These are phyloP conservation scores for Yamadazyma ubonensis DNA, from an alignment of 805 yeast species.

Conservation along the genomic window DNA sequence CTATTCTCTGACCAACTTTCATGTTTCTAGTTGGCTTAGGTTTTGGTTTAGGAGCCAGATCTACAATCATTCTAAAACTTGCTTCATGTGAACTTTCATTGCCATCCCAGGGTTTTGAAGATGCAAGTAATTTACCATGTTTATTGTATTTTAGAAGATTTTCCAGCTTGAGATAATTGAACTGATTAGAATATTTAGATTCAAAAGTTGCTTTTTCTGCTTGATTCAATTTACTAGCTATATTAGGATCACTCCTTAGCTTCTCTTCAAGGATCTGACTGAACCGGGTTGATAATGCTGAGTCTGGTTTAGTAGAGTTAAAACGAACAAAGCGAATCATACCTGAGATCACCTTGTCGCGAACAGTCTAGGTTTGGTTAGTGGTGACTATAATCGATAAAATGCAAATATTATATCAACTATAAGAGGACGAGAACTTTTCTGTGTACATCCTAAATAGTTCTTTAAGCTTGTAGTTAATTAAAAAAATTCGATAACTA, in stretches of 20 bases:
- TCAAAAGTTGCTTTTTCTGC: conserved; percentile 12
- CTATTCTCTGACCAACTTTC: conserved; percentile 33
- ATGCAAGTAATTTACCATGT: conserved; percentile 29
- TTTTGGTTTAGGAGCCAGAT: conserved; percentile 26
- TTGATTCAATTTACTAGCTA: conserved; percentile 4
- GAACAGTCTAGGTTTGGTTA: neutral
- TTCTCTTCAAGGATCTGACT: conserved; percentile 33
- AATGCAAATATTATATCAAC: too few species aligned
- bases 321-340: conserved; percentile 5
- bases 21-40: conserved; percentile 18
- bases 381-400: neutral
- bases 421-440: too few species aligned
- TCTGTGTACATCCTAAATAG: too few species aligned
- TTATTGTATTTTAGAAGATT: conserved; percentile 24
- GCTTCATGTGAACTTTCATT: conserved; percentile 26
- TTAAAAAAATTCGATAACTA: too few species aligned
- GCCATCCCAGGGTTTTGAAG: conserved; percentile 34
- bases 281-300: conserved; percentile 22
- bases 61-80: conserved; percentile 33
- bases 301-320: conserved; percentile 5
- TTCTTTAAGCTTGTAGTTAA: too few species aligned
- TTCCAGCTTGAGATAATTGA: conserved; percentile 31
- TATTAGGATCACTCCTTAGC: conserved; percentile 7
- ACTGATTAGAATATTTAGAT: conserved; percentile 7
- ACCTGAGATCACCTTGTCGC: neutral